Evolutionary conservation across 2,329 filamentous ascomycete species (phyloP), one percentile per base, ranked within the genome.

Genomic region (Colletotrichum australisinense): DNA sequence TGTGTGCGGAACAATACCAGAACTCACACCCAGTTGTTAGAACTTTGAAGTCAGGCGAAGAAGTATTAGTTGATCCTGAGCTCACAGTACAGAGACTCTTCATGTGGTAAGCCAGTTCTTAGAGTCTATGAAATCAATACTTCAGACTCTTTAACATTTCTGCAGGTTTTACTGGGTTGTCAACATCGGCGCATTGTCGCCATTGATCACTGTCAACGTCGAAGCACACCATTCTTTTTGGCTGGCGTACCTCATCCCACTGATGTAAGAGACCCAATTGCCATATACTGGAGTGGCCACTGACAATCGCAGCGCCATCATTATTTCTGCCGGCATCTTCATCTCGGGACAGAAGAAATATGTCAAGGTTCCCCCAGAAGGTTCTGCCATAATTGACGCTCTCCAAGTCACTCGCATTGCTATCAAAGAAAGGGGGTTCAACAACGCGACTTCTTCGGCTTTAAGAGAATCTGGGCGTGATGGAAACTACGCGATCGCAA

Each of bases 1-100:
- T 89, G 68, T 91, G 91, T 76, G 91, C 90, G 63, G 92, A 93
- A 75, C 92, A 94, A 81, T 91, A 93, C 77, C 77, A 89, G 86
- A 80, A 89, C 81, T 79, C 81, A 46, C 75, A 78, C 69, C 90
- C 86, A 83, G 85, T 84, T 24, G 79, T 90, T 49, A 84, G 83
- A 76, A 87, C 84, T 3, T 80, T 88, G 52, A 81, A 84, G 76
- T 81, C 77, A 4, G 89, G 89, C 42, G 87, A 90, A 79, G 84
- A 86, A 85, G 90, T 93, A 63, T 86, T 94, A 75, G 88, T 93
- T 22, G 92, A 94, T 76, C 91, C 92, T 0, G 86, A 88, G 46
- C 84, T 93, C 59, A 94, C 92, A 1, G 88, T 92, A 72, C 89
- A 92, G 77, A 86, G 91, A 56, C 90, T 94, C 73, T 94, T 93